phyloP scores from a whole-genome alignment of 2,329 filamentous ascomycete genomes.

The Paraphaeosphaeria sporulosa region DNA sequence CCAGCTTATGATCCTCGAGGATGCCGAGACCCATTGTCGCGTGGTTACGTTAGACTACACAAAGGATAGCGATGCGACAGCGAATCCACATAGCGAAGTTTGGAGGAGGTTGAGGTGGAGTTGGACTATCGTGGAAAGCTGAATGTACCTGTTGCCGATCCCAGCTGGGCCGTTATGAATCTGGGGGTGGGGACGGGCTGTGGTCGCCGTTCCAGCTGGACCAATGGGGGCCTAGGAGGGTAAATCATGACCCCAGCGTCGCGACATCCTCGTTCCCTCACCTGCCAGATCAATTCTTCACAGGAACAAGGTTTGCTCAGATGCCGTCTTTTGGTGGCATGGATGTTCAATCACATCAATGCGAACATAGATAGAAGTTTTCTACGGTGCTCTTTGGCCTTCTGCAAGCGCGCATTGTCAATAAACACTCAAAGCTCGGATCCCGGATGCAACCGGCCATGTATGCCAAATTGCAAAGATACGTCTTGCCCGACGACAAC shows the following conservation, averaged over 20 bases:
- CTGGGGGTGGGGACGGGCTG: conserved; percentile 10
- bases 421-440: too few species aligned
- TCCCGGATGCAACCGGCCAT: too few species aligned
- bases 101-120: neutral
- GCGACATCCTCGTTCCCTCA: neutral
- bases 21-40: conserved; percentile 73
- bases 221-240: conserved; percentile 1
- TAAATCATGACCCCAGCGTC: neutral
- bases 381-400: too few species aligned
- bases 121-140: neutral
- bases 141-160: neutral
- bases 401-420: too few species aligned
- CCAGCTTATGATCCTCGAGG: conserved; percentile 70
- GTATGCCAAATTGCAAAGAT: too few species aligned
- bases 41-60: neutral
- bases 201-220: neutral
- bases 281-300: neutral
- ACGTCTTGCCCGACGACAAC: too few species aligned
- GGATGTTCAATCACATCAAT: too few species aligned
- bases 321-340: too few species aligned
- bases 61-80: neutral
- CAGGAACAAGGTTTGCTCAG: neutral
- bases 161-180: conserved; percentile 7
- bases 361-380: too few species aligned
- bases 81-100: neutral